These are phyloP conservation scores for Pseudofabraea citricarpa DNA, from an alignment of 2,329 filamentous ascomycete species.

Conservation along the genomic window DNA sequence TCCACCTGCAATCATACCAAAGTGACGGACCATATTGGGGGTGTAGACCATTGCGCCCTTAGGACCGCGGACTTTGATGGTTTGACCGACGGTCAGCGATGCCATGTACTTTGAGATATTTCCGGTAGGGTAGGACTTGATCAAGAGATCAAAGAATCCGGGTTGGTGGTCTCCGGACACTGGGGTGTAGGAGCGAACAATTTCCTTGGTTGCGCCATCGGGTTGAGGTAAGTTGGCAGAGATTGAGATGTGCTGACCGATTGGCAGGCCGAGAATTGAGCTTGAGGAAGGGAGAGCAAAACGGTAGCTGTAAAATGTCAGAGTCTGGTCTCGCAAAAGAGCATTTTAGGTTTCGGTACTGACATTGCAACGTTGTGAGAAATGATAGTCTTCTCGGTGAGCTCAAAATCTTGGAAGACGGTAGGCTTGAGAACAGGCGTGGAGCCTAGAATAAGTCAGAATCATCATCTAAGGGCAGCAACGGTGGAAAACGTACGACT, in stretches of 20 bases:
- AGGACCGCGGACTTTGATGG: constrained; percentile 85
- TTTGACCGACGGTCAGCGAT: constrained; percentile 74
- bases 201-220: constrained; percentile 73
- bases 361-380: constrained; percentile 98
- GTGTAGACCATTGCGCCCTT: constrained; percentile 98
- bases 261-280: constrained; percentile 89
- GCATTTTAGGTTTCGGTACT: constrained; percentile 14
- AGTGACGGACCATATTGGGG: constrained; percentile 92
- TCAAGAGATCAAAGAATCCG: constrained; percentile 91
- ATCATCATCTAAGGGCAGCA: no score
- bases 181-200: constrained; percentile 88
- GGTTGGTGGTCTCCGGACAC: constrained; percentile 85
- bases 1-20: constrained; percentile 97
- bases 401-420: constrained; percentile 85
- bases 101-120: constrained; percentile 96
- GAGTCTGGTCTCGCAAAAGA: constrained; percentile 11
- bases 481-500: constrained; percentile 50
- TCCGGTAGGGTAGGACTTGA: constrained; percentile 96
- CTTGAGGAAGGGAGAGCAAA: constrained; percentile 75
- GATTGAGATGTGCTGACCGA: constrained; percentile 98
- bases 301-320: constrained; percentile 65
- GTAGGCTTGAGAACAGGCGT: constrained; percentile 83
- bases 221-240: constrained; percentile 64
- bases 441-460: constrained; percentile 62
- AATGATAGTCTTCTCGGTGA: constrained; percentile 91